Evolutionary conservation across 306 rosid genomes (phyloP), one percentile per base, ranked within the genome.

Genomic region (Senna siamea): DNA sequence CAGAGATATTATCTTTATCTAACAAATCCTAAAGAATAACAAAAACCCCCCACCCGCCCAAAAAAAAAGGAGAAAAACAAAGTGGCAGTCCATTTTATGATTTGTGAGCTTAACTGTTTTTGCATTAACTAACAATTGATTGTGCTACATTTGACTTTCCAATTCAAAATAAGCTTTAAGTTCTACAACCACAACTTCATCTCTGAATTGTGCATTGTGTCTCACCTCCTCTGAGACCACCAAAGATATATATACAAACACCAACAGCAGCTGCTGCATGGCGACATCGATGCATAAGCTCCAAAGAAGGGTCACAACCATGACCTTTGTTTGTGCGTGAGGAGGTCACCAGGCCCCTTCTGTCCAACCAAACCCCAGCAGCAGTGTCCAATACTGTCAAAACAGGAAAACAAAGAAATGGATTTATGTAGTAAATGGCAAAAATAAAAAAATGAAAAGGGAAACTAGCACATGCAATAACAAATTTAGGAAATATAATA

Each of bases 291-390:
- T 89, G 98, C 97, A 89, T 88, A 74, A 93, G 92, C 86, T 93
- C 98, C 85, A 89, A 80, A 76, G 87, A 69, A 73, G 91, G 82
- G 79, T 93, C 98, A 69, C 74, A 69, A 56, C 85, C 98, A 77
- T 86, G 92, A 74, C 93, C 88, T 86, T 82, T 91, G 80, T 81
- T 77, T 65, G 87, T 28, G 38, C 96, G 92, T 68, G 96, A 85
- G 22, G 98, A 87, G 80, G 98, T 85, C 75, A 93, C 97, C 41
- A 91, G 82, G 58, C 97, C 98, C 59, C 75, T 87, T 82, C 97
- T 85, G 77, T 93, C 98, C 60, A 93, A 81, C 98, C 98, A 93
- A 76, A 86, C 96, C 80, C 98, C 98, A 72, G 98, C 97, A 5
- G 98, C 98, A 79, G 98, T 93, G 86, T 93, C 98, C 92, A 93